Conservation (phyloP, 495 filamentous ascomycete genomes). For the Cairneyella variabilis region DNA sequence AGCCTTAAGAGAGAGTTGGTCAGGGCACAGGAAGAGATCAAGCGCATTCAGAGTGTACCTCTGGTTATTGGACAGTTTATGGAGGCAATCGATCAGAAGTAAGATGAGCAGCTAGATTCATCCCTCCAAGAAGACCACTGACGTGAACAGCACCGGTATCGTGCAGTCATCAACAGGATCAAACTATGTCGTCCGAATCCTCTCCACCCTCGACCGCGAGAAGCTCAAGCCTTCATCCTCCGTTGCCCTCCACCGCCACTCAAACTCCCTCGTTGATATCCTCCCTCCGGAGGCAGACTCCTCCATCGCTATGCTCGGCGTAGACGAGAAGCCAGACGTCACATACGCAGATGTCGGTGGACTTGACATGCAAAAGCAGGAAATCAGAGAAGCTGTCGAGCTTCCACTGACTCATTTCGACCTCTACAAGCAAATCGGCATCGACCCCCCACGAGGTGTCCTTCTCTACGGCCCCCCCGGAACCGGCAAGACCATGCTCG, state of each 20-base stretch:
- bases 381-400: slow-evolving; percentile 96
- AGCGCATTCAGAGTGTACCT: slow-evolving; percentile 96
- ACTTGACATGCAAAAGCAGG: slow-evolving; percentile 99
- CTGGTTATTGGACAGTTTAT: slow-evolving; percentile 99
- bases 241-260: slow-evolving; percentile 95
- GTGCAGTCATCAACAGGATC: slow-evolving; percentile 97
- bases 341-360: slow-evolving; percentile 98
- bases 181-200: slow-evolving; percentile 97
- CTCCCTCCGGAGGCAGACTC: slow-evolving; percentile 96
- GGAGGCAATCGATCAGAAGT: slow-evolving; percentile 99
- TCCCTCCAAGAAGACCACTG: slow-evolving; percentile 21
- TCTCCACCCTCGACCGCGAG: slow-evolving; percentile 97
- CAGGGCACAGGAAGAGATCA: slow-evolving; percentile 97
- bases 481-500: slow-evolving; percentile 98
- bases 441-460: slow-evolving; percentile 95
- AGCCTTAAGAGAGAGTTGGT: slow-evolving; percentile 97
- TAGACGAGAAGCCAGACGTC: slow-evolving; percentile 96
- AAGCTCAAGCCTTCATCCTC: slow-evolving; percentile 96
- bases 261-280: slow-evolving; percentile 97
- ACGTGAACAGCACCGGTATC: slow-evolving; percentile 76
- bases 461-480: slow-evolving; percentile 94
- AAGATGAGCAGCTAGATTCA: slow-evolving; percentile 29
- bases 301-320: slow-evolving; percentile 95
- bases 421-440: slow-evolving; percentile 81
- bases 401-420: slow-evolving; percentile 95